These are phyloP conservation scores for Nakazawaea holstii DNA, from an alignment of 805 yeast species.

Conservation along the genomic window DNA sequence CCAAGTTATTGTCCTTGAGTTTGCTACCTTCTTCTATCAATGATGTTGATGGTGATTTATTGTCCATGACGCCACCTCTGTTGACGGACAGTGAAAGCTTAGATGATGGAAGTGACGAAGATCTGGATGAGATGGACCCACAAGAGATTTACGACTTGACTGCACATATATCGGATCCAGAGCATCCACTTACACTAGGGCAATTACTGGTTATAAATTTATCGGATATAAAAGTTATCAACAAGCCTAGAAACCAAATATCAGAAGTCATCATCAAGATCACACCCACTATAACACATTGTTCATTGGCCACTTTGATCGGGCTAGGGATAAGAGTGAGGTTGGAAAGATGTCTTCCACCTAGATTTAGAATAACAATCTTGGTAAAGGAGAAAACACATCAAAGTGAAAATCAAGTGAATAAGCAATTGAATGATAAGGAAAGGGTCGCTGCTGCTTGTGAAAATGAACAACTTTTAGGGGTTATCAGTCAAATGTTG, in stretches of 20 bases:
- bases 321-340: conserved; percentile 94
- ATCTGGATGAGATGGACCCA: conserved; percentile 66
- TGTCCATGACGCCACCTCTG: conserved; percentile 10
- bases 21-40: background rate
- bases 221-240: conserved; percentile 67
- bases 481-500: conserved; percentile 91
- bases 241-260: conserved; percentile 48
- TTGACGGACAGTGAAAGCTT: conserved; percentile 10
- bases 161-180: conserved; percentile 90
- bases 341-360: conserved; percentile 81
- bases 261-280: conserved; percentile 77
- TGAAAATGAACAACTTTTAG: conserved; percentile 86
- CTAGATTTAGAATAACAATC: conserved; percentile 74
- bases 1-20: conserved; percentile 6
- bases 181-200: conserved; percentile 92
- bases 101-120: conserved; percentile 23
- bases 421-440: conserved; percentile 93
- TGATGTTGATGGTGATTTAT: conserved; percentile 7
- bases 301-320: conserved; percentile 91
- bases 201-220: conserved; percentile 91
- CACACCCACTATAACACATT: conserved; percentile 97
- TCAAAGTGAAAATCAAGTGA: conserved; percentile 93
- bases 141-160: conserved; percentile 89
- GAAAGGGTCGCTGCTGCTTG: conserved; percentile 99
- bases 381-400: conserved; percentile 88